Percentiles rank a stretch among this genome's conserved stretches.
These are phyloP conservation scores for Daedaleopsis nitida DNA, from an alignment of 768 basidiomycete species.

Conservation along the genomic window DNA sequence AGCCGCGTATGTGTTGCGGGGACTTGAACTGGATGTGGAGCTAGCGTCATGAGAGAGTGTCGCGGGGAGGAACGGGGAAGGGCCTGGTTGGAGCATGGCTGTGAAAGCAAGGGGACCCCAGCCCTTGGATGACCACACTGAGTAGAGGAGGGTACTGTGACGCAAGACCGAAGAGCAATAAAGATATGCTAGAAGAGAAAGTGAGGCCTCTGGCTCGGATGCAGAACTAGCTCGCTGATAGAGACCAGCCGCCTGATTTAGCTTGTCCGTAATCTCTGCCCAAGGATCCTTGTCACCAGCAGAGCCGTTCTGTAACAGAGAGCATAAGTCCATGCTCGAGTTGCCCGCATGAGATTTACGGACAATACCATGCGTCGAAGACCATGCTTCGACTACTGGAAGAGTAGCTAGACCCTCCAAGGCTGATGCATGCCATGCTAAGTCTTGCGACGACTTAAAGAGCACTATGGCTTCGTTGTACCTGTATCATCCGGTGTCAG, in stretches of 20 bases:
- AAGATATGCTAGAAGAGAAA: constrained; percentile 65
- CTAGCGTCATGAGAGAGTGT: constrained; percentile 50
- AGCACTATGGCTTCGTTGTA: constrained; percentile 83
- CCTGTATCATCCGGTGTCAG: constrained; percentile 41
- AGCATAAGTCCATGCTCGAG: neutral
- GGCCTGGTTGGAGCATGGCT: constrained; percentile 69
- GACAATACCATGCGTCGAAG: constrained; percentile 70
- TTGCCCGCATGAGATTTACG: constrained; percentile 30
- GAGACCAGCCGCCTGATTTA: constrained; percentile 60
- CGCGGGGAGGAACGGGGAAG: constrained; percentile 60
- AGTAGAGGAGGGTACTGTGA: constrained; percentile 72
- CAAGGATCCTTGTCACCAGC: constrained; percentile 67
- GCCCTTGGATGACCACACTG: constrained; percentile 85
- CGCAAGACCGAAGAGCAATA: constrained; percentile 70
- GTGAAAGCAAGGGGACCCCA: constrained; percentile 82
- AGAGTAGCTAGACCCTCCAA: constrained; percentile 85
- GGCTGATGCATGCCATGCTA: constrained; percentile 87
- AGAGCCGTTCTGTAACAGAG: constrained; percentile 53
- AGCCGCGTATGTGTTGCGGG: constrained; percentile 38
- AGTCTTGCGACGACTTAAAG: constrained; percentile 75
- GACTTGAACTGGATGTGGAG: constrained; percentile 25
- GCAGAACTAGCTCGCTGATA: constrained; percentile 60
- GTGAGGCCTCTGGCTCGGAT: constrained; percentile 52
- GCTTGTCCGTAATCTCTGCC: constrained; percentile 73
- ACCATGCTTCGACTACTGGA: constrained; percentile 83